Conservation (phyloP, 352 stramenopile species). For the Pythium volutum region DNA sequence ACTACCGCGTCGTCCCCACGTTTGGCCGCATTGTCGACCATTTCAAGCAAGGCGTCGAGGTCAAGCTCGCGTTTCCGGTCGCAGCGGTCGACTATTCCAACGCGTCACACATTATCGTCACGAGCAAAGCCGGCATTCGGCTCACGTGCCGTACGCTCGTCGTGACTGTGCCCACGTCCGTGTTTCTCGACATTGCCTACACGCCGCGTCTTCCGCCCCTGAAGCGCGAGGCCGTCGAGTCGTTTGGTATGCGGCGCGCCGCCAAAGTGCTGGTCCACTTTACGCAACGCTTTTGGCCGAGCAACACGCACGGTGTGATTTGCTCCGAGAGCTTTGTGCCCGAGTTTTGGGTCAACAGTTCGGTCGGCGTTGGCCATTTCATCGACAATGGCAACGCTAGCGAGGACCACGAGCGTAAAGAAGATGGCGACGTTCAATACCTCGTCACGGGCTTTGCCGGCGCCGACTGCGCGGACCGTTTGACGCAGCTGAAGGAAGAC, state of each 20-base stretch:
- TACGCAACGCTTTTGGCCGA: conserved; percentile 58
- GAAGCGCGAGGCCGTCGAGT: conserved; percentile 59
- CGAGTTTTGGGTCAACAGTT: conserved; percentile 84
- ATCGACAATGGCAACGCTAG: conserved; percentile 46
- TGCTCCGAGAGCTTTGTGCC: conserved; percentile 81
- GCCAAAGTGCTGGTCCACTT: conserved; percentile 81
- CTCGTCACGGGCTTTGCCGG: conserved; percentile 74
- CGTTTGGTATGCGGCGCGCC: conserved; percentile 70
- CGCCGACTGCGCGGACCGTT: conserved; percentile 56
- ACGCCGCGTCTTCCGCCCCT: conserved; percentile 44
- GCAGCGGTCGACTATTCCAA: conserved; percentile 55
- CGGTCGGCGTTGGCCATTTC: conserved; percentile 56
- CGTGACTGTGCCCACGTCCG: conserved; percentile 72
- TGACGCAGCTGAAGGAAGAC: conserved; percentile 38
- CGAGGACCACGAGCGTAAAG: not conserved
- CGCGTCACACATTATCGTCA: conserved; percentile 48
- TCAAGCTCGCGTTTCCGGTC: conserved; percentile 56
- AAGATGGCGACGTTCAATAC: conserved; percentile 38
- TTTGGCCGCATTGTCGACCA: conserved; percentile 66
- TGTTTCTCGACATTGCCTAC: conserved; percentile 77
- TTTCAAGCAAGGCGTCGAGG: conserved; percentile 48
- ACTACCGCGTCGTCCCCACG: conserved; percentile 69
- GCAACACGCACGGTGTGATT: conserved; percentile 72
- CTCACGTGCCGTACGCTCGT: conserved; percentile 60
- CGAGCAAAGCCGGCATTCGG: conserved; percentile 47